Conservation (phyloP, 176 grass and related monocot genomes). For the Musa beccarii region DNA sequence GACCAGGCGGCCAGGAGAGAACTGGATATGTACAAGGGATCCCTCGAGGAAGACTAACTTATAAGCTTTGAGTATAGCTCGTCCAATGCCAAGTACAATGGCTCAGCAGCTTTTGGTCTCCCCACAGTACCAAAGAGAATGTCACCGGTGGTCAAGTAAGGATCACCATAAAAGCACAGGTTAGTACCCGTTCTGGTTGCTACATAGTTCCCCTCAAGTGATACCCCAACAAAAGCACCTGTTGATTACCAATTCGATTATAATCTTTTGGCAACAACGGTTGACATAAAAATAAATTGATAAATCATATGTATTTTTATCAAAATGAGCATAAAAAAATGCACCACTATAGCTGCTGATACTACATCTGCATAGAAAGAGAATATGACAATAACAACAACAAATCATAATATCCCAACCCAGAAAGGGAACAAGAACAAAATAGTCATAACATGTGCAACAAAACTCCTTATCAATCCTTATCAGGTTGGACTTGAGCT, state of each 20-base stretch:
- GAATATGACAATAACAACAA: no score
- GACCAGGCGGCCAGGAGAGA: not conserved
- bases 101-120: slow-evolving; percentile 54
- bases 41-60: slow-evolving; percentile 6
- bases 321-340: no score
- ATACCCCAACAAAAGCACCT: slow-evolving; percentile 86
- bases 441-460: not conserved
- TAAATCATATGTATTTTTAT: no score
- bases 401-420: not conserved
- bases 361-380: no score
- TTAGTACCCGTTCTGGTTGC: slow-evolving; percentile 57
- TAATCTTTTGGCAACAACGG: not conserved
- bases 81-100: slow-evolving; percentile 54
- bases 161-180: slow-evolving; percentile 65
- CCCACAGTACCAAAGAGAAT: slow-evolving; percentile 58
- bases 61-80: slow-evolving; percentile 37
- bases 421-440: not conserved
- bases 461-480: no score
- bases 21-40: not conserved
- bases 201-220: slow-evolving; percentile 69
- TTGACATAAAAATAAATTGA: not conserved
- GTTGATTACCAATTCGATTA: not conserved
- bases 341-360: no score
- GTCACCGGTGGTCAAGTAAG: slow-evolving; percentile 63
- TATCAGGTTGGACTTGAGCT: no score